Evolutionary conservation across 1,284 basidiomycete genomes (phyloP).

Genomic region (Pseudozyma sp.): DNA sequence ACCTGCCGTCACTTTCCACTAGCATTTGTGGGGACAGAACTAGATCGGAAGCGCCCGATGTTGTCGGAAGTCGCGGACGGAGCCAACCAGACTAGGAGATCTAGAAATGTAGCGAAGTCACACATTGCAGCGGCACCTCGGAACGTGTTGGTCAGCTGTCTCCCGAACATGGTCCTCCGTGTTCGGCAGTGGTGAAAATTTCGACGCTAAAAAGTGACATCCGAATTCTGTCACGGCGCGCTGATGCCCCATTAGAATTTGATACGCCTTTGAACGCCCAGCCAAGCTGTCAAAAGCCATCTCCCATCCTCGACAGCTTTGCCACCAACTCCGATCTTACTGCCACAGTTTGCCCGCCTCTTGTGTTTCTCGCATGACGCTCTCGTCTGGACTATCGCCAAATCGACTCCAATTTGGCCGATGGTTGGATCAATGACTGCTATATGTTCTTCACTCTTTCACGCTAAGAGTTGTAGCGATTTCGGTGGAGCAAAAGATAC

Average conservation of each 20-base stretch:
- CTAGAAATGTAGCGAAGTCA: no score
- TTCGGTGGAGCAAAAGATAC: no score
- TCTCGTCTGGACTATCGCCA: no score
- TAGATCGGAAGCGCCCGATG: constrained; percentile 4
- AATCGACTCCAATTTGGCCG: no score
- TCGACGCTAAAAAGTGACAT: constrained; percentile 14
- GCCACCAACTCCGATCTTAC: neutral
- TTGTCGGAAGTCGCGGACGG: constrained; percentile 6
- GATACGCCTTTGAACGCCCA: neutral
- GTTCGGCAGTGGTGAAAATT: neutral
- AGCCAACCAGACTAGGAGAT: no score
- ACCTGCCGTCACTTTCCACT: no score
- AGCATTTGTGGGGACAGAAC: no score
- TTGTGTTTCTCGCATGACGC: neutral
- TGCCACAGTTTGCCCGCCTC: no score
- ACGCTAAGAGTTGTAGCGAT: no score
- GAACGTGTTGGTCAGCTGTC: constrained; percentile 1
- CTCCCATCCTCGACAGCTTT: neutral
- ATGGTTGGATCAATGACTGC: no score
- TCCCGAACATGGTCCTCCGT: no score
- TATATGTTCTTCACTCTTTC: no score
- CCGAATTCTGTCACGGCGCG: constrained; percentile 3
- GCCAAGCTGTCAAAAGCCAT: neutral
- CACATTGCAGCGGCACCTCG: neutral
- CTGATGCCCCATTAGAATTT: neutral